Evolutionary conservation across 2,329 filamentous ascomycete species (phyloP), one percentile per base, ranked within the genome.

Genomic region (Penicillium sp.): DNA sequence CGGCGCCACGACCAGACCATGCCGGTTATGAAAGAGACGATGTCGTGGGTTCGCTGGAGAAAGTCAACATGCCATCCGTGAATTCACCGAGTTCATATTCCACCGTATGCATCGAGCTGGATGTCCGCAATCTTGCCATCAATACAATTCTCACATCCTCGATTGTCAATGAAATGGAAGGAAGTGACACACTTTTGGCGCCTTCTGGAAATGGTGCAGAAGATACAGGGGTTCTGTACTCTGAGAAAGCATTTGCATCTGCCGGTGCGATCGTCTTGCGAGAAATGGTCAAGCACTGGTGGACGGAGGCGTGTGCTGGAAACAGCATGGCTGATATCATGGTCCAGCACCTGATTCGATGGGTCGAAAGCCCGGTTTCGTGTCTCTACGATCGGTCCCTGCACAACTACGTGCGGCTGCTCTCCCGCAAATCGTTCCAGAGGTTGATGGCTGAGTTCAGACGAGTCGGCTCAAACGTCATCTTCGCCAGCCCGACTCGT

Each of bases 221-320:
- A 8, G 85, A 83, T 0, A 76, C 80, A 0, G 86, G 86, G 52
- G 79, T 85, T 15, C 81, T 95, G 6, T 87, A 88, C 54, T 88
- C 90, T 0, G 90, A 95, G 54, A 93, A 87, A 52, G 89, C 92
- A 0, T 98, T 98, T 66, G 86, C 92, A n/a, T 88, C 89, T 43
- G 90, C 92, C 3, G 89, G 90, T 47, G 88, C 97, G 4, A 81
- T 86, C 6, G 93, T 98, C 0, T 78, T 99, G 3, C 86, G 93
- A 12, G 95, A 97, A 62, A 96, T 99, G 91, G 93, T 99, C 60
- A 95, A 96, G 69, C 82, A 88, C 2, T 99, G 95, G 95, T 98
- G 93, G 93, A 81, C 86, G 1, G 92, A 98, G 69, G 95, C 93
- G 5, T 93, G 89, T 66, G 84, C 83, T 53, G 89, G 90, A 32